phyloP scores from a whole-genome alignment of 768 basidiomycete genomes.

The Tricholoma furcatifolium region DNA sequence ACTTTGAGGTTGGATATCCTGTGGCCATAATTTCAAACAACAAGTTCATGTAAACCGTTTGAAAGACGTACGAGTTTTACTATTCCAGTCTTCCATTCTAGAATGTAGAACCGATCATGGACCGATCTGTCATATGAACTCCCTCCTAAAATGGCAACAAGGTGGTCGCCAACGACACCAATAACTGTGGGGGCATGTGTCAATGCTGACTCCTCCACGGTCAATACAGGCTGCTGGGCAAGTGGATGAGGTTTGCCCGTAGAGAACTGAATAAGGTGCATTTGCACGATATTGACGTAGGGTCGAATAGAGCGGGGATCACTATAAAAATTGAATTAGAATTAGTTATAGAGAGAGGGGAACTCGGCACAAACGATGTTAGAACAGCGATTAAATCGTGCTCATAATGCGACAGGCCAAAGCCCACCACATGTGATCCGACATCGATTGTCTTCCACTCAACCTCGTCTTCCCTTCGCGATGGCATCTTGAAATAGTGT shows the following conservation, averaged over 20 bases:
- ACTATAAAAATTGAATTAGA: not conserved
- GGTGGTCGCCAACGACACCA: conserved; percentile 14
- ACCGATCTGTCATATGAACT: not conserved
- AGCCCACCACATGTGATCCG: conserved; percentile 33
- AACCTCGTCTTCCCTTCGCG: no score
- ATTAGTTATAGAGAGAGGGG: no score
- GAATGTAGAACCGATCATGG: conserved; percentile 11
- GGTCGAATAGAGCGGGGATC: not conserved
- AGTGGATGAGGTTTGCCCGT: conserved; percentile 9
- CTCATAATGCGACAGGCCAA: conserved; percentile 39
- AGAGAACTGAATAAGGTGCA: conserved; percentile 4
- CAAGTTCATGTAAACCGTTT: not conserved
- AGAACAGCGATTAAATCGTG: conserved; percentile 36
- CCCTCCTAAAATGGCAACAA: conserved; percentile 9
- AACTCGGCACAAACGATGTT: conserved; percentile 1
- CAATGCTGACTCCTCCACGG: conserved; percentile 21
- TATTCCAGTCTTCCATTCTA: conserved; percentile 12
- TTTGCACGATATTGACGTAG: not conserved
- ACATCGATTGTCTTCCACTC: conserved; percentile 27
- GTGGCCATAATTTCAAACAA: not conserved
- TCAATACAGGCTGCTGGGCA: conserved; percentile 19
- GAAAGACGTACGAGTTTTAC: conserved; percentile 14
- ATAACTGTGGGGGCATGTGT: conserved; percentile 5
- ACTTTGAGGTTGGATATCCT: not conserved
- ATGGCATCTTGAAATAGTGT: not conserved